Evolutionary conservation across 306 rosid genomes (phyloP).

Genomic region (Lathyrus aphaca): DNA sequence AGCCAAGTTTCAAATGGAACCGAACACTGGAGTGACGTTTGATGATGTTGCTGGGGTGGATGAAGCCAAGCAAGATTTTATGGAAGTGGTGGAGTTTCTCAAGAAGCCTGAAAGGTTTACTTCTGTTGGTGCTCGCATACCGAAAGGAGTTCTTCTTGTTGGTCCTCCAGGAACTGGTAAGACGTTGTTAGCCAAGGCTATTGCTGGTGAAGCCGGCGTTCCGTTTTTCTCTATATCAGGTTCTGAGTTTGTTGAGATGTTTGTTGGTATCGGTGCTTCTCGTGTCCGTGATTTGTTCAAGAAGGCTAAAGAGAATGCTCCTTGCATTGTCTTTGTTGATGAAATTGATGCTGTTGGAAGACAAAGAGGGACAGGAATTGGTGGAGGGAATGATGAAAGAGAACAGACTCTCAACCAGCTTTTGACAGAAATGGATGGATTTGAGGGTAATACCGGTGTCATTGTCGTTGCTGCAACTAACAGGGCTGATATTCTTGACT

Average conservation of each 20-base stretch:
- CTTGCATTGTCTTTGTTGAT: conserved; percentile 99
- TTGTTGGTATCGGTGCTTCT: conserved; percentile 99
- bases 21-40: conserved; percentile 97
- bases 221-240: conserved; percentile 99
- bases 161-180: conserved; percentile 99
- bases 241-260: conserved; percentile 99
- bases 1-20: conserved; percentile 99
- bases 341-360: conserved; percentile 99
- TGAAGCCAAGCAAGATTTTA: conserved; percentile 98
- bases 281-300: conserved; percentile 98
- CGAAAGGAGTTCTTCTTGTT: conserved; percentile 97
- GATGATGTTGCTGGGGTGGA: conserved; percentile 99
- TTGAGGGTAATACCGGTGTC: conserved; percentile 96
- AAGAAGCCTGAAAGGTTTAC: conserved; percentile 99
- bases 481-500: conserved; percentile 99
- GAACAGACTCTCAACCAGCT: conserved; percentile 99
- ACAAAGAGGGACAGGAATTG: conserved; percentile 98
- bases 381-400: conserved; percentile 99
- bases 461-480: conserved; percentile 98
- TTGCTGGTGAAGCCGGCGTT: conserved; percentile 99
- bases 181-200: conserved; percentile 92
- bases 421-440: conserved; percentile 99
- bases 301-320: conserved; percentile 99
- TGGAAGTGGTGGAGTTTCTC: conserved; percentile 97
- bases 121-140: conserved; percentile 98